A percentile compares a stretch with the other conserved stretches of the same genome.
Conservation (phyloP, 169 alveolate species). For the Plasmodium ovale region DNA sequence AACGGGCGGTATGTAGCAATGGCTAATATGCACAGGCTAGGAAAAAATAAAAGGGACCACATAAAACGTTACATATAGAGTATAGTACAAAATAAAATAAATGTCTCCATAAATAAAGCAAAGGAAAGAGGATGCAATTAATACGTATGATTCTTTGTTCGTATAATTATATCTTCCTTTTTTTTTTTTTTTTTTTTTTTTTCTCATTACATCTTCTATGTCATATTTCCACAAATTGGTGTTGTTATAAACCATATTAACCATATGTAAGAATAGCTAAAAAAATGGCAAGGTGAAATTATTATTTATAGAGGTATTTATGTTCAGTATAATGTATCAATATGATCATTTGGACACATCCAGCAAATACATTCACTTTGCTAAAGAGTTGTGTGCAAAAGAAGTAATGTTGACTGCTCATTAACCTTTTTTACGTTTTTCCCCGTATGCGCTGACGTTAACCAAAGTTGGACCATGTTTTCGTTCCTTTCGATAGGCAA, state of each 20-base stretch:
- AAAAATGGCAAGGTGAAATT: slow-evolving; percentile 9
- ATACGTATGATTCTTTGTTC: not conserved
- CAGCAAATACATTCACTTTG: not conserved
- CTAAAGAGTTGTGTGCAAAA: not conserved
- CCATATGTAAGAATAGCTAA: slow-evolving; percentile 58
- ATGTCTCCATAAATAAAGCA: not conserved
- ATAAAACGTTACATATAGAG: not conserved
- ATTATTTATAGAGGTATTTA: too few species aligned
- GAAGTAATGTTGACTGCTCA: too few species aligned
- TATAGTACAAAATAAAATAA: not conserved
- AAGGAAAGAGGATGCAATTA: too few species aligned
- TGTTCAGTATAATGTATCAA: too few species aligned
- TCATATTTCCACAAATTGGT: slow-evolving; percentile 77
- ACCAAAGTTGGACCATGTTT: slow-evolving; percentile 67
- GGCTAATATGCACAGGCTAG: too few species aligned
- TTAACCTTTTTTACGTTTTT: slow-evolving; percentile 72
- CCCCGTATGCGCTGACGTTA: slow-evolving; percentile 68
- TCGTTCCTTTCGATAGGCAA: slow-evolving; percentile 23
- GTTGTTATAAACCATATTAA: slow-evolving; percentile 73
- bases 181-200: too few species aligned
- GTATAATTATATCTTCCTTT: too few species aligned
- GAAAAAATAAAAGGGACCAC: not conserved
- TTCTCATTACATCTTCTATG: slow-evolving; percentile 43
- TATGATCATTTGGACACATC: slow-evolving; percentile 16
- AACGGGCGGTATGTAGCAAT: too few species aligned